Percentiles rank a stretch among this genome's conserved stretches.
Evolutionary conservation across 2,329 filamentous ascomycete genomes (phyloP).

Genomic region (Xylaria digitata): DNA sequence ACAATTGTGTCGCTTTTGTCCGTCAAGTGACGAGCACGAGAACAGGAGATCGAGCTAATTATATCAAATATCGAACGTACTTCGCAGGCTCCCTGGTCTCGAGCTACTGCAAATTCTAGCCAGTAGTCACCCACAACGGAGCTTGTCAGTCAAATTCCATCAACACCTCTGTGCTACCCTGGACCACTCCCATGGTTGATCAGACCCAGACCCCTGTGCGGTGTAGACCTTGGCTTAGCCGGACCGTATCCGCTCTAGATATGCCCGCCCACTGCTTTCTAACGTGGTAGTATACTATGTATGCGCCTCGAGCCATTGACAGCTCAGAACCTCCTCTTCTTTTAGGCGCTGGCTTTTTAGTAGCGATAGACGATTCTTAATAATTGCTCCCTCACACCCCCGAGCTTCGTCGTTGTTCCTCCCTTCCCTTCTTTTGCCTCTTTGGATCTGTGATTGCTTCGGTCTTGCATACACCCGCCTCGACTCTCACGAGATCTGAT

Average conservation of each 20-base stretch:
- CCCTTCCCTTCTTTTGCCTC: slow-evolving; percentile 48
- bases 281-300: slow-evolving; percentile 50
- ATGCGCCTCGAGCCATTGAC: slow-evolving; percentile 57
- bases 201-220: slow-evolving; percentile 50
- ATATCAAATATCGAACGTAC: slow-evolving; percentile 53
- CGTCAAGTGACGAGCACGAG: slow-evolving; percentile 46
- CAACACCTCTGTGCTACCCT: slow-evolving; percentile 48
- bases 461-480: slow-evolving; percentile 44
- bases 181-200: slow-evolving; percentile 52
- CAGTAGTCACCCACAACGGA: slow-evolving; percentile 47
- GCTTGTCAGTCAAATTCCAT: slow-evolving; percentile 48
- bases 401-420: slow-evolving; percentile 42
- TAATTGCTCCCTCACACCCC: slow-evolving; percentile 53
- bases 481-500: slow-evolving; percentile 47
- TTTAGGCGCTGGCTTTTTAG: slow-evolving; percentile 57
- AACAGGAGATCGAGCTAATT: slow-evolving; percentile 52
- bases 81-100: slow-evolving; percentile 46
- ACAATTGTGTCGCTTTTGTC: slow-evolving; percentile 31
- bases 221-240: slow-evolving; percentile 55
- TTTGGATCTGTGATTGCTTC: slow-evolving; percentile 46
- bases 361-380: slow-evolving; percentile 50
- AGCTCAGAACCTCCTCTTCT: slow-evolving; percentile 54
- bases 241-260: slow-evolving; percentile 60
- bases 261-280: slow-evolving; percentile 54
- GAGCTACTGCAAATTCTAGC: slow-evolving; percentile 52